These are phyloP conservation scores for Martensiomyces pterosporus DNA, from an alignment of 192 early-diverging fungal genomes.

Conservation along the genomic window DNA sequence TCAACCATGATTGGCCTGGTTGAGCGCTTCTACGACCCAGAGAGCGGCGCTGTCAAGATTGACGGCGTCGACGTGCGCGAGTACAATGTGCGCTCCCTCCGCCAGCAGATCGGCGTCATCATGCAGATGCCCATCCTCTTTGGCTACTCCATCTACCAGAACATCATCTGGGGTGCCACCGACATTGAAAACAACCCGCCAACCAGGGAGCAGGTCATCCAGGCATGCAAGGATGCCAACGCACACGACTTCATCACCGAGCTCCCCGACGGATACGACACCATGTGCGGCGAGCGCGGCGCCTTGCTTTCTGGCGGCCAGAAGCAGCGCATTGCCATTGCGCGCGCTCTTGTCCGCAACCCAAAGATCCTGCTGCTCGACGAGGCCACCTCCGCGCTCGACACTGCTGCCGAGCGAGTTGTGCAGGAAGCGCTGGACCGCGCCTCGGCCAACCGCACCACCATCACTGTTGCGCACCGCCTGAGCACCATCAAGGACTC, in stretches of 20 bases:
- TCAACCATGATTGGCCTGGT: constrained; percentile 80
- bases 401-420: constrained; percentile 71
- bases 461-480: constrained; percentile 88
- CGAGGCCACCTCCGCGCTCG: constrained; percentile 86
- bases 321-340: constrained; percentile 96
- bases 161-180: constrained; percentile 68
- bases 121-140: constrained; percentile 91
- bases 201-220: constrained; percentile 69
- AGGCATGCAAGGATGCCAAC: constrained; percentile 65
- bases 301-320: constrained; percentile 87
- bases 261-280: constrained; percentile 79
- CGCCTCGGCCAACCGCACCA: constrained; percentile 72
- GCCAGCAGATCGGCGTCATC: constrained; percentile 85
- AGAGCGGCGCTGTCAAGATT: constrained; percentile 55
- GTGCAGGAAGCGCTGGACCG: constrained; percentile 82
- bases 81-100: constrained; percentile 76
- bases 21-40: constrained; percentile 79
- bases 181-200: constrained; percentile 49
- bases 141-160: constrained; percentile 71
- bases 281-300: constrained; percentile 81
- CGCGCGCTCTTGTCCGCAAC: constrained; percentile 84
- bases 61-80: constrained; percentile 75
- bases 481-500: constrained; percentile 85
- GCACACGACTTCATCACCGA: constrained; percentile 71
- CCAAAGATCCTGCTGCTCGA: constrained; percentile 83